Base-by-base conservation (phyloP, 179 eudicot genomes). In the Sideroxylon spinosum region DNA sequence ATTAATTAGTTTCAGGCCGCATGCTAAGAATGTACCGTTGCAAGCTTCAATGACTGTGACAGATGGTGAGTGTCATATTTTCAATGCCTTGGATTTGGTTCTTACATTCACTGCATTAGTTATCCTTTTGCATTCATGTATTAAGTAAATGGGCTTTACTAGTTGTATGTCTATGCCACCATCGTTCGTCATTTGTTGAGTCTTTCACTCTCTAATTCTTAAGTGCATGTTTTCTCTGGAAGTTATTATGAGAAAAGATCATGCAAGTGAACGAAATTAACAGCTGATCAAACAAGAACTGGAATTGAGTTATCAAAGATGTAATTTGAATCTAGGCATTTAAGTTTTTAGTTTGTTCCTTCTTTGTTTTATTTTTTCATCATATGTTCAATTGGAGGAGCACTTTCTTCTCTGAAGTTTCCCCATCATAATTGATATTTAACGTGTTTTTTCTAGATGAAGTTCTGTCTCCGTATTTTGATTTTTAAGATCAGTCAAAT, bases 41-140 rank as follows among this genome's bases (percentile, higher is more conserved):
- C 98, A 94, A 84, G 89, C 92, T 60, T 78, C 98, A 77, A 94
- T 94, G 98, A 87, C 97, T 6, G 92, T 94, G 68, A 94, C 98
- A 2, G 97, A 92, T 85, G 98, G 98, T 94, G 67, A 81, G 93
- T 79, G 60, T 64, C 56, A 8, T 16, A 14, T 44, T 29, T 71
- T 44, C 19, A 46, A 12, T 59, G 75, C 68, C 14, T 52, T 74
- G 48, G 19, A 19, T 70, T 55, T 7, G 37, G 53, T 57, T 26
- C 61, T 59, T 19, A 66, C 56, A 63, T 44, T 46, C 50, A 19
- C 19, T 14, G 22, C 4, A 75, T 62, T 50, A 52, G 16, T 68
- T 64, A 76, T 76, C 55, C 23, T 19, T 7, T 4, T 23, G 14
- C 52, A n/a, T 59, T 75, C 23, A 20, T 37, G 7, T 23, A 44